These are phyloP conservation scores for Ogataea pini DNA, from an alignment of 805 yeast species.

Conservation along the genomic window DNA sequence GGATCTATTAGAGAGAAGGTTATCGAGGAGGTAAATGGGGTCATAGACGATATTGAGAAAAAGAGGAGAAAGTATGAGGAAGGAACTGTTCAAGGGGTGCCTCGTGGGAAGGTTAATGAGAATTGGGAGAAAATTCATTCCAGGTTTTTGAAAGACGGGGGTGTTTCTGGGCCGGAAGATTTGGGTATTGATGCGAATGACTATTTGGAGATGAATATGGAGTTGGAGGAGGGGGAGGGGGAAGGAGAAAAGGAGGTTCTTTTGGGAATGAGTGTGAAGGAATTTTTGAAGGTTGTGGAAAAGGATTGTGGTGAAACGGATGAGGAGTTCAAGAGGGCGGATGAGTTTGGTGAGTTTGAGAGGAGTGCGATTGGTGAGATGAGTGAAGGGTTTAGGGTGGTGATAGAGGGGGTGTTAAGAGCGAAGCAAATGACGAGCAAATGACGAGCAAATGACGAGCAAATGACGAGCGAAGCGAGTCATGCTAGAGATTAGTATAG, in stretches of 20 bases:
- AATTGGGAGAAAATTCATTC: conserved; percentile 50
- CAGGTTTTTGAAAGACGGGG: conserved; percentile 20
- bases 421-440: no score
- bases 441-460: neutral
- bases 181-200: conserved; percentile 45
- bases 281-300: conserved; percentile 22
- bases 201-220: conserved; percentile 45
- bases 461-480: neutral
- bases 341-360: conserved; percentile 27
- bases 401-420: conserved; percentile 11
- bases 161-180: conserved; percentile 5
- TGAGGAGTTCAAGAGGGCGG: conserved; percentile 20
- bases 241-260: conserved; percentile 16
- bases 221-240: conserved; percentile 23
- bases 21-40: conserved; percentile 40
- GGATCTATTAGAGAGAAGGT: conserved; percentile 36
- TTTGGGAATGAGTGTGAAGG: conserved; percentile 8
- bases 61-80: conserved; percentile 42
- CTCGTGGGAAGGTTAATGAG: conserved; percentile 29
- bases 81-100: conserved; percentile 24
- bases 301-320: conserved; percentile 17
- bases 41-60: conserved; percentile 39
- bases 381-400: conserved; percentile 19
- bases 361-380: conserved; percentile 22
- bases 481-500: no score